A percentile compares a stretch with the other conserved stretches of the same genome.
Conservation (phyloP, 2,329 filamentous ascomycete genomes). For the Fusarium sp. region DNA sequence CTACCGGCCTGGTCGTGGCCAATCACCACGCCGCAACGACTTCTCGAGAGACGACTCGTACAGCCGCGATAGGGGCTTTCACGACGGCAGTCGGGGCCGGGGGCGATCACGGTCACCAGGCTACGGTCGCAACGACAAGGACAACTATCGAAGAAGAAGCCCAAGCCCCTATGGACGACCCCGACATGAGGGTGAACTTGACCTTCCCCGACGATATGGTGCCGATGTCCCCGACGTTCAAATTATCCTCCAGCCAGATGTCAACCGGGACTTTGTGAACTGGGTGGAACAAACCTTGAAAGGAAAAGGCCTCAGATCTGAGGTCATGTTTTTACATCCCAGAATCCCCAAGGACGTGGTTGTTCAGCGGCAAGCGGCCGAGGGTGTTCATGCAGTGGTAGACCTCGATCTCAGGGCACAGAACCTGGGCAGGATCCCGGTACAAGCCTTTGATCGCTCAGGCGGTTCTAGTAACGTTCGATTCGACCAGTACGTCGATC, state of each 20-base stretch:
- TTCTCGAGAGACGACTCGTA: conserved; percentile 75
- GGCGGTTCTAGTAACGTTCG: conserved; percentile 81
- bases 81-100: conserved; percentile 62
- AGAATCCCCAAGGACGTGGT: conserved; percentile 83
- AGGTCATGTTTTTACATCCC: conserved; percentile 85
- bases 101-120: conserved; percentile 80
- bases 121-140: conserved; percentile 60
- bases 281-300: conserved; percentile 87
- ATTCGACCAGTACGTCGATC: conserved; percentile 89
- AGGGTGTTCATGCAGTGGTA: conserved; percentile 89
- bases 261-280: conserved; percentile 83
- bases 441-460: conserved; percentile 89
- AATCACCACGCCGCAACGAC: conserved; percentile 71
- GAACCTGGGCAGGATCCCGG: conserved; percentile 78
- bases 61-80: conserved; percentile 62
- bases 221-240: conserved; percentile 90
- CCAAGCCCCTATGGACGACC: conserved; percentile 74
- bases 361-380: conserved; percentile 87
- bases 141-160: conserved; percentile 77
- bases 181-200: conserved; percentile 70
- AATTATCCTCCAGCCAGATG: conserved; percentile 84
- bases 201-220: conserved; percentile 81
- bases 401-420: conserved; percentile 82
- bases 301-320: conserved; percentile 79
- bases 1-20: conserved; percentile 74